Evolutionary conservation across 2,329 filamentous ascomycete species (phyloP).

Genomic region (Exophiala aquamarina): DNA sequence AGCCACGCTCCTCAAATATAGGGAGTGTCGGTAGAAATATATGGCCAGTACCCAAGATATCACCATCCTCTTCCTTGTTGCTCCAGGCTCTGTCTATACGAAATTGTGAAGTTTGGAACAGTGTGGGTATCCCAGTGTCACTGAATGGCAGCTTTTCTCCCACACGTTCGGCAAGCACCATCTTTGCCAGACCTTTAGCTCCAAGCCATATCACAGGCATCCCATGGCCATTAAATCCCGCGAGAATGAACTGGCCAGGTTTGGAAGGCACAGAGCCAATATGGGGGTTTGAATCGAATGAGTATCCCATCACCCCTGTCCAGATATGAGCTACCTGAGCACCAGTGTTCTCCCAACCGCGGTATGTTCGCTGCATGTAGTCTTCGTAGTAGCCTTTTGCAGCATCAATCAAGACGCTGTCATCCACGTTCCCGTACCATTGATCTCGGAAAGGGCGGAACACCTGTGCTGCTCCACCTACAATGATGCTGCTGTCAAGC

Average conservation of each 20-base stretch:
- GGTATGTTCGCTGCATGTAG: conserved; percentile 38
- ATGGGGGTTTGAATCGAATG: conserved; percentile 49
- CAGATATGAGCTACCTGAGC: conserved; percentile 37
- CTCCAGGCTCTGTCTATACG: conserved; percentile 30
- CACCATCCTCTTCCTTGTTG: conserved; percentile 30
- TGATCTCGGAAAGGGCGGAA: conserved; percentile 31
- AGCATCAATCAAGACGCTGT: conserved; percentile 50
- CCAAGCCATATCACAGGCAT: conserved; percentile 60
- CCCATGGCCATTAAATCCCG: conserved; percentile 65
- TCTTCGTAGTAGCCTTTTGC: conserved; percentile 38
- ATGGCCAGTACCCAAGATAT: conserved; percentile 26
- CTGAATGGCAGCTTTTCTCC: conserved; percentile 24
- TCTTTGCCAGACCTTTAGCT: conserved; percentile 53
- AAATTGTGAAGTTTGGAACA: conserved; percentile 33
- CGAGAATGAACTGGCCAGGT: conserved; percentile 54
- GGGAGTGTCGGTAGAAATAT: conserved; percentile 4
- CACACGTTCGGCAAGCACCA: conserved; percentile 46
- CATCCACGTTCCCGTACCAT: conserved; percentile 50
- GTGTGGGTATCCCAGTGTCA: conserved; percentile 31
- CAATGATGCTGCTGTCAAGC: conserved; percentile 54
- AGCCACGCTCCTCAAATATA: too few relatives aligned
- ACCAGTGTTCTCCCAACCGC: conserved; percentile 35
- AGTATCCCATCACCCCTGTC: conserved; percentile 52
- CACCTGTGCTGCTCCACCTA: conserved; percentile 59
- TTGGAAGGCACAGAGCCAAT: conserved; percentile 49